Percentiles rank a stretch among this genome's conserved stretches.
phyloP scores from a whole-genome alignment of 176 grass and related monocot species.

The Triticum dicoccoides region DNA sequence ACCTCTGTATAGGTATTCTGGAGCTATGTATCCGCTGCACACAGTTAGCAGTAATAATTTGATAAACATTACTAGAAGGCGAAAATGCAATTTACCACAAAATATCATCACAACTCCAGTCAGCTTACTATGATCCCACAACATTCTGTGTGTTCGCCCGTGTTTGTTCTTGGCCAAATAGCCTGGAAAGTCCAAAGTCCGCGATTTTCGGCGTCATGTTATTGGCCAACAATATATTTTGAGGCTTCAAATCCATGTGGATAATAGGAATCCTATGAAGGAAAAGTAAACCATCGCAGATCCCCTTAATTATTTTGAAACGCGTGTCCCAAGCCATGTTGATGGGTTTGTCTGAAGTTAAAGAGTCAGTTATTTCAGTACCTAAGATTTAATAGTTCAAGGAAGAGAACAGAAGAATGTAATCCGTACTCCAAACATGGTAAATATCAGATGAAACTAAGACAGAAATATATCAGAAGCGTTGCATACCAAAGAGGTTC shows the following conservation, averaged over 20 bases:
- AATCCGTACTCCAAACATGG: too few relatives aligned
- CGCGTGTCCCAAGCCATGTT: neutral
- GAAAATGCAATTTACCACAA: neutral
- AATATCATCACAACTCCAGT: neutral
- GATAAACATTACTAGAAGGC: neutral
- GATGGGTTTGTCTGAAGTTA: neutral
- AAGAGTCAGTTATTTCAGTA: neutral
- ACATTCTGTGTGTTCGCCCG: slow-evolving; percentile 25
- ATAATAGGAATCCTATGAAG: slow-evolving; percentile 29
- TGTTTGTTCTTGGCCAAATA: slow-evolving; percentile 37
- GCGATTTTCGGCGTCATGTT: slow-evolving; percentile 37
- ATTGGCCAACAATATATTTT: slow-evolving; percentile 31
- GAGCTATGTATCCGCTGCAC: slow-evolving; percentile 38
- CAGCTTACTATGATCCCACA: slow-evolving; percentile 26
- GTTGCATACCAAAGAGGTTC: slow-evolving; percentile 25
- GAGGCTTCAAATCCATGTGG: slow-evolving; percentile 34
- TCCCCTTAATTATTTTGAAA: slow-evolving; percentile 30
- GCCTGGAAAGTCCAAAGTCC: slow-evolving; percentile 31
- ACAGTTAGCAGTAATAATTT: neutral
- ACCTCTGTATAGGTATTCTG: slow-evolving; percentile 34
- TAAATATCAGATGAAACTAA: neutral
- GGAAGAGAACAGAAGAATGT: neutral
- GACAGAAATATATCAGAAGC: too few relatives aligned
- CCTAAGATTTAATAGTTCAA: neutral
- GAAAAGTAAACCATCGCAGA: slow-evolving; percentile 19